Evolutionary conservation across 2,329 filamentous ascomycete genomes (phyloP).

Genomic region (Fusarium robinianum): DNA sequence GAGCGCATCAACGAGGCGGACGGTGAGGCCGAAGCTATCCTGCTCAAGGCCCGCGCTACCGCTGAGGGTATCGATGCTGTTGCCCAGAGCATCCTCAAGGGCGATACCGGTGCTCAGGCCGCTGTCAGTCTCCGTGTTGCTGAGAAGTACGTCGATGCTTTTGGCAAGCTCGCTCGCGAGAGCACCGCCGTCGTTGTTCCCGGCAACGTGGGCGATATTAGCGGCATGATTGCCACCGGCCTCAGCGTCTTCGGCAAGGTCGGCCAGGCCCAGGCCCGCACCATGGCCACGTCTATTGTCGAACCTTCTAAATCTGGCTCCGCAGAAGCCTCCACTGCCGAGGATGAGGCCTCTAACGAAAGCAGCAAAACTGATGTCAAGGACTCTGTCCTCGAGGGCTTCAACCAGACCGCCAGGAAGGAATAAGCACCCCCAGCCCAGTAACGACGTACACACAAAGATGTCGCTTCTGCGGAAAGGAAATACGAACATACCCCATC

Average conservation of each 20-base stretch:
- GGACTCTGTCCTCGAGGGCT: constrained; percentile 48
- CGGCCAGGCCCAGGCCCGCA: constrained; percentile 74
- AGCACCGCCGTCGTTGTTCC: constrained; percentile 95
- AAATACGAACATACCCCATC: constrained; percentile 10
- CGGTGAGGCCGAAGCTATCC: constrained; percentile 93
- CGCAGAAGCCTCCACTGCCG: constrained; percentile 24
- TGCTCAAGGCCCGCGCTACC: constrained; percentile 83
- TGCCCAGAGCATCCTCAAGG: constrained; percentile 72
- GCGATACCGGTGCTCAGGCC: constrained; percentile 74
- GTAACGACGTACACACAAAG: neutral
- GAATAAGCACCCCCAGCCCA: constrained; percentile 28
- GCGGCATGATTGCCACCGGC: constrained; percentile 94
- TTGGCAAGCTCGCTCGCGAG: constrained; percentile 89
- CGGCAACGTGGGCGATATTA: constrained; percentile 94
- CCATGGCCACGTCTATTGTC: constrained; percentile 60
- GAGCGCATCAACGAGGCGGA: constrained; percentile 92
- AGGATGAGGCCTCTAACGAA: constrained; percentile 16
- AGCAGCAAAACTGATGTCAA: constrained; percentile 39
- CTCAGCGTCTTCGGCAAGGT: constrained; percentile 96
- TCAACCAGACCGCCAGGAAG: constrained; percentile 44
- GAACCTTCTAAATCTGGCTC: constrained; percentile 37
- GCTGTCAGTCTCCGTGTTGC: constrained; percentile 88
- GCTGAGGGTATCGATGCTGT: constrained; percentile 88
- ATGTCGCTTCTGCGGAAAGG: constrained; percentile 3
- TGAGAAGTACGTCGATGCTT: constrained; percentile 98